Evolutionary conservation across 495 filamentous ascomycete species (phyloP).

Genomic region (Hypoxylon rickii): DNA sequence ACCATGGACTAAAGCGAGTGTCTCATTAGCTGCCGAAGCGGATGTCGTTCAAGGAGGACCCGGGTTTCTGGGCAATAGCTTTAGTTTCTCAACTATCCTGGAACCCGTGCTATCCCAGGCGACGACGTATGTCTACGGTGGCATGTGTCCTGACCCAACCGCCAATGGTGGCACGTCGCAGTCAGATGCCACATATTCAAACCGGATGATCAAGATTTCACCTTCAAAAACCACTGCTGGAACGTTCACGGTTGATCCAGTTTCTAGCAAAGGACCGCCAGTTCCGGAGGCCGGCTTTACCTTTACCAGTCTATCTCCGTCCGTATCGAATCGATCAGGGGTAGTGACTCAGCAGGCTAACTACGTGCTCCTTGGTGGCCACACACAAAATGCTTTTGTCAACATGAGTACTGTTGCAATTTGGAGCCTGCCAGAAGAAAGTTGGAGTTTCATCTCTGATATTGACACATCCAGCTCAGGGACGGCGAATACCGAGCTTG

Average conservation of each 20-base stretch:
- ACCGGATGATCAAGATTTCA: slow-evolving; percentile 67
- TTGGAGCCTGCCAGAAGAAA: slow-evolving; percentile 82
- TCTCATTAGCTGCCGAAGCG: slow-evolving; percentile 20
- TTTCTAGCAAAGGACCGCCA: slow-evolving; percentile 51
- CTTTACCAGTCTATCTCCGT: slow-evolving; percentile 68
- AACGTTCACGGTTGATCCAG: slow-evolving; percentile 27
- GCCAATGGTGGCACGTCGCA: slow-evolving; percentile 57
- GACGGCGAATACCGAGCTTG: slow-evolving; percentile 36
- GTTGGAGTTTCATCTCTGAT: slow-evolving; percentile 74
- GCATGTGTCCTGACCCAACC: slow-evolving; percentile 75
- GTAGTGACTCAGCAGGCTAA: slow-evolving; percentile 67
- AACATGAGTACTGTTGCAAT: slow-evolving; percentile 92
- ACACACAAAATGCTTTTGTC: slow-evolving; percentile 81
- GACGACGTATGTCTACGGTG: slow-evolving; percentile 77
- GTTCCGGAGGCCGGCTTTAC: slow-evolving; percentile 87
- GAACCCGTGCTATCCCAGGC: slow-evolving; percentile 51
- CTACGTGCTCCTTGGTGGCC: slow-evolving; percentile 83
- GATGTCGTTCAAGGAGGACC: slow-evolving; percentile 52
- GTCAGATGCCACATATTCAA: slow-evolving; percentile 73
- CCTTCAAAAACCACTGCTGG: slow-evolving; percentile 40
- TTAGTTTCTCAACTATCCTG: slow-evolving; percentile 67
- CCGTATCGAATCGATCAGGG: slow-evolving; percentile 60
- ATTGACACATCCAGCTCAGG: slow-evolving; percentile 53
- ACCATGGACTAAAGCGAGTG: slow-evolving; percentile 37
- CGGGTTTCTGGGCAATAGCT: slow-evolving; percentile 67